These are phyloP conservation scores for Solanum stenotomum DNA, from an alignment of 257 asterid species.

Conservation along the genomic window DNA sequence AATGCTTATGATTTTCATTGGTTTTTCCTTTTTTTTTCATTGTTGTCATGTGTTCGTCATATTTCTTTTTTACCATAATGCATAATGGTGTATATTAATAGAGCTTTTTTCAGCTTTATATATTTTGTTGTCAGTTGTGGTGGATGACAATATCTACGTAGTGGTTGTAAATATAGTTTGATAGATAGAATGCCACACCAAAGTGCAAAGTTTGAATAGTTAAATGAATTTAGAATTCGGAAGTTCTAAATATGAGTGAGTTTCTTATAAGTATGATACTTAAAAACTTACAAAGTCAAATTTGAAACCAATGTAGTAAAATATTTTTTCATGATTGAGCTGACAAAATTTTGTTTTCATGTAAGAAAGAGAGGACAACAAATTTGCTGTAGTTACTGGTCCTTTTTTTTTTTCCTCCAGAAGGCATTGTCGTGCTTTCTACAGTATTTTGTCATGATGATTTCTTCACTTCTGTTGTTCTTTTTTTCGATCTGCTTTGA, in stretches of 20 bases:
- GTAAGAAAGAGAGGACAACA: background rate
- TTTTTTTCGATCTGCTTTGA: background rate
- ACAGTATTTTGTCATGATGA: too few species aligned
- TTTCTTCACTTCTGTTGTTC: background rate
- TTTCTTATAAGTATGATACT: background rate
- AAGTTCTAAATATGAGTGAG: background rate
- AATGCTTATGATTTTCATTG: background rate
- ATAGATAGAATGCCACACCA: background rate
- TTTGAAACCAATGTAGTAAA: background rate
- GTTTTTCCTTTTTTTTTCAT: background rate
- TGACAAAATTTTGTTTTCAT: background rate
- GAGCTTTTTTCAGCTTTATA: background rate
- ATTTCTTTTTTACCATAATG: background rate
- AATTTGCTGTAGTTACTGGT: background rate
- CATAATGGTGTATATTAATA: background rate
- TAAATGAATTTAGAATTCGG: background rate
- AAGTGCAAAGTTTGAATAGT: background rate
- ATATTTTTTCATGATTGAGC: background rate
- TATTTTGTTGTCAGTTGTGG: background rate
- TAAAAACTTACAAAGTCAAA: background rate
- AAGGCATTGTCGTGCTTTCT: background rate
- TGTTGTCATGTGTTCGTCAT: background rate
- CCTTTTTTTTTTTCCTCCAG: background rate
- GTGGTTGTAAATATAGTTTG: background rate
- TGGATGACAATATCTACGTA: background rate